Base-by-base conservation (phyloP, 164 flowering plant species). In the Platanus orientalis region DNA sequence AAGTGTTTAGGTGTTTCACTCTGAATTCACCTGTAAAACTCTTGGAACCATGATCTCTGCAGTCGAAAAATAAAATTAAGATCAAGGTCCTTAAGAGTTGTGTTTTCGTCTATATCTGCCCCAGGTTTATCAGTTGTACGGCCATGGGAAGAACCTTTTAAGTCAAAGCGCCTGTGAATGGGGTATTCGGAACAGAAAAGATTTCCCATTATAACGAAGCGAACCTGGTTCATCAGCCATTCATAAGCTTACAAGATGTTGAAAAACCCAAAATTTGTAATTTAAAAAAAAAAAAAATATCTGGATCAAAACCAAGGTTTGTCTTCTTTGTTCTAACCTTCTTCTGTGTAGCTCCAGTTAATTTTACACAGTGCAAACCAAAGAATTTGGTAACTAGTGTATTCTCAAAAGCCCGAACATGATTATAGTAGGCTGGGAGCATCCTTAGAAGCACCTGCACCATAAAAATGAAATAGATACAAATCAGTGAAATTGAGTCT, bases 361-460 rank as follows among this genome's bases (percentile, higher is more conserved):
- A 50, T 69, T 83, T 92, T 58, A 92, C 98, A 75, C 96, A 89
- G 54, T 93, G 97, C 29, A 93, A 86, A 27, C 98, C 98, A 60
- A 67, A 90, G 65, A 90, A 90, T 59, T 80, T 90, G 54, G 97
- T 90, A 23, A 92, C 89, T 45, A 92, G 67, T 28, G 97, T 90
- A 73, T 88, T 83, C 63, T 90, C 96, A 69, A 78, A 88, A n/a
- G 88, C 71, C 14, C 90, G 77, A 10, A 93, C 89, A 70, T 90
- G 97, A 40, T 84, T 88, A 57, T 87, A 93, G 65, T 93, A 93
- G 58, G 91, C 85, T 1, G 83, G 88, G 50, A 93, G 96, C 98
- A 93, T 93, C 78, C 87, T 79, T 21, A 85, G 64, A 21, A 92
- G 81, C 34, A 87, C 92, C 96, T 92, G 76, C 30, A 67, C 42